Percentiles rank a stretch among this genome's conserved stretches.
phyloP scores from a whole-genome alignment of 805 yeast genomes.

The Starmerella bacillaris region DNA sequence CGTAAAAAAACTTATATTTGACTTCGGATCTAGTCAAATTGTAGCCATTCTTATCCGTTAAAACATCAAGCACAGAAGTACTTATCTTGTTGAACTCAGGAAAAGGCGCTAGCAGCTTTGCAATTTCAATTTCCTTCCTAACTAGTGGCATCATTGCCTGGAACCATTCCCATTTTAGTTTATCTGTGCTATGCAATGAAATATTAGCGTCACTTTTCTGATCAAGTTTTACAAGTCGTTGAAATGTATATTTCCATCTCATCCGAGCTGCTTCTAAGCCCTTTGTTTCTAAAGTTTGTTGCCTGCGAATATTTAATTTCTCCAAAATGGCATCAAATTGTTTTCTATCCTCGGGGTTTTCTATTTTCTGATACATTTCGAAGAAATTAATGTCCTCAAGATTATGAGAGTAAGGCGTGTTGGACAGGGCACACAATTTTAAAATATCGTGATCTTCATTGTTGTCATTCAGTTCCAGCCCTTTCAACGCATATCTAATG shows the following conservation, averaged over 20 bases:
- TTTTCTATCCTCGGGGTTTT: constrained; percentile 26
- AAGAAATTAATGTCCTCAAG: constrained; percentile 40
- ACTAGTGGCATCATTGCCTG: constrained; percentile 53
- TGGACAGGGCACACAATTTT: no score
- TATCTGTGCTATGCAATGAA: constrained; percentile 38
- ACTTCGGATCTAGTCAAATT: constrained; percentile 10
- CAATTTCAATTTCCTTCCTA: constrained; percentile 42
- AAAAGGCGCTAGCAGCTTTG: constrained; percentile 29
- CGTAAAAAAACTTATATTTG: constrained; percentile 31
- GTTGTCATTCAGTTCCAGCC: constrained; percentile 24
- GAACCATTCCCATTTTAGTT: constrained; percentile 72
- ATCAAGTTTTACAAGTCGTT: constrained; percentile 24
- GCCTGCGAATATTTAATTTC: constrained; percentile 55
- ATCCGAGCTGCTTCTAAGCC: constrained; percentile 74
- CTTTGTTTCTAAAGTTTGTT: constrained; percentile 52
- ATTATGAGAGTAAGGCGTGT: no score
- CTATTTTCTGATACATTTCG: constrained; percentile 39
- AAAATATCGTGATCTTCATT: constrained; percentile 15
- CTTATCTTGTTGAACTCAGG: no score
- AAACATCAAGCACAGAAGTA: constrained; percentile 13
- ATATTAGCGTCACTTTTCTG: constrained; percentile 28
- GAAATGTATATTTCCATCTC: constrained; percentile 68
- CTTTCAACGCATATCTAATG: constrained; percentile 48
- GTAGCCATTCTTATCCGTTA: constrained; percentile 9
- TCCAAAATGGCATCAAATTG: constrained; percentile 53